Evolutionary conservation across 2,329 filamentous ascomycete genomes (phyloP).

Genomic region (Neofusicoccum ribis): DNA sequence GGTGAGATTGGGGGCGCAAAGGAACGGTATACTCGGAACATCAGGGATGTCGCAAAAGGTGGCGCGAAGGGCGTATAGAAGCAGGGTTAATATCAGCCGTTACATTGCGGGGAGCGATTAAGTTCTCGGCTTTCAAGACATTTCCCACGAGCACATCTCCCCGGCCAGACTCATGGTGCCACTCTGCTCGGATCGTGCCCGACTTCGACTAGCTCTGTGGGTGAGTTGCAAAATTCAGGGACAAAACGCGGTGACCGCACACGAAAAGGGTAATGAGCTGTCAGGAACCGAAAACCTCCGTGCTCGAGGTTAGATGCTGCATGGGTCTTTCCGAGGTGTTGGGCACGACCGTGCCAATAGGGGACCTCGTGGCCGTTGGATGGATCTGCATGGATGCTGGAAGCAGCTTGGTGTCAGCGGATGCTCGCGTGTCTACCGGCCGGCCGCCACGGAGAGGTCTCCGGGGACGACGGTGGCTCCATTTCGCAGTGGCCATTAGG

Average conservation of each 20-base stretch:
- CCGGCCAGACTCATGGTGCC: neutral
- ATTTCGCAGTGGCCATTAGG: too few species aligned
- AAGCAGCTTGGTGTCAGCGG: neutral
- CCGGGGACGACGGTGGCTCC: too few species aligned
- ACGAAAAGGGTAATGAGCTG: neutral
- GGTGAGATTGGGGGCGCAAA: too few species aligned
- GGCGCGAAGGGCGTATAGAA: neutral
- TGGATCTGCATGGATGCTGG: neutral
- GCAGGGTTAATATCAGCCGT: neutral
- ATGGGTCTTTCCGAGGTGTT: neutral
- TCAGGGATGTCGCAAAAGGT: too few species aligned
- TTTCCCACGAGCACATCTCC: neutral
- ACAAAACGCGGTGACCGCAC: neutral
- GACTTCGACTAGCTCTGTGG: neutral
- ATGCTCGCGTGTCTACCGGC: too few species aligned
- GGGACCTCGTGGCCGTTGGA: neutral
- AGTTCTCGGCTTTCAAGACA: neutral
- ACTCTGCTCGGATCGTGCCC: neutral
- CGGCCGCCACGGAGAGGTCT: too few species aligned
- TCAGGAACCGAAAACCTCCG: neutral
- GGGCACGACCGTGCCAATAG: neutral
- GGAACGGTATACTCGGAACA: too few species aligned
- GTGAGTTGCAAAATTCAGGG: neutral
- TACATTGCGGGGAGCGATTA: neutral
- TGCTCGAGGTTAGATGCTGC: neutral